Percentiles rank a stretch among this genome's conserved stretches.
phyloP scores from a whole-genome alignment of 306 rosid species.

The Senna siamea region DNA sequence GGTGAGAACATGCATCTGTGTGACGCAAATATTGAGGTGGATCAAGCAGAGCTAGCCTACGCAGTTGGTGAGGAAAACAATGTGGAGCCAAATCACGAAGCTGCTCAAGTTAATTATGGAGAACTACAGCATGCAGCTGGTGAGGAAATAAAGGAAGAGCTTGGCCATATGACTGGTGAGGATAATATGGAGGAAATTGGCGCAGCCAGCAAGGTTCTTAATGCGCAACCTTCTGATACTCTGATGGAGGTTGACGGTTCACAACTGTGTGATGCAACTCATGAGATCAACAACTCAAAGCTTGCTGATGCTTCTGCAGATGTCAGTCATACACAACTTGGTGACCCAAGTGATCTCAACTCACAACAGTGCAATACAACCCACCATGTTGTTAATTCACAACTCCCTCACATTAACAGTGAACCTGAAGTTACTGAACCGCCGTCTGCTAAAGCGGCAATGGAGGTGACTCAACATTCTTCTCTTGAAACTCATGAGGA shows the following conservation, averaged over 20 bases:
- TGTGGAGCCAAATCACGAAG: constrained; percentile 47
- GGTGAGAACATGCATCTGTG: constrained; percentile 62
- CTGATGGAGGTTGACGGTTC: constrained; percentile 39
- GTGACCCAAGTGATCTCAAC: constrained; percentile 31
- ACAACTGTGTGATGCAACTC: constrained; percentile 39
- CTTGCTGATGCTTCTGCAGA: constrained; percentile 43
- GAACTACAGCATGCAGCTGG: constrained; percentile 55
- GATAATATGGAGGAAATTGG: constrained; percentile 51
- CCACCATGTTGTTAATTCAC: constrained; percentile 45
- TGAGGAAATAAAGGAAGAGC: constrained; percentile 64
- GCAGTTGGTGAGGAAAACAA: constrained; percentile 48
- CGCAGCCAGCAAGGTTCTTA: constrained; percentile 42
- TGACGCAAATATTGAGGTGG: constrained; percentile 58
- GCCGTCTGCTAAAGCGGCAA: constrained; percentile 45
- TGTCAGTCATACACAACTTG: constrained; percentile 38
- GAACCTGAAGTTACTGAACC: constrained; percentile 42
- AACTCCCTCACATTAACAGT: constrained; percentile 45
- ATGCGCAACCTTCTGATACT: constrained; percentile 40
- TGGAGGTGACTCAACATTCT: constrained; percentile 59
- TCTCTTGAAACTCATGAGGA: constrained; percentile 66
- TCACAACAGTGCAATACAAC: constrained; percentile 40
- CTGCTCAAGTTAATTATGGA: constrained; percentile 46
- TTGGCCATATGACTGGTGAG: constrained; percentile 50
- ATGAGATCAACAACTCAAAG: constrained; percentile 36
- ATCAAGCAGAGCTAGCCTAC: constrained; percentile 60